A percentile compares a stretch with the other conserved stretches of the same genome.
Conservation (phyloP, 352 stramenopile species). For the Peronosclerospora sorghi region DNA sequence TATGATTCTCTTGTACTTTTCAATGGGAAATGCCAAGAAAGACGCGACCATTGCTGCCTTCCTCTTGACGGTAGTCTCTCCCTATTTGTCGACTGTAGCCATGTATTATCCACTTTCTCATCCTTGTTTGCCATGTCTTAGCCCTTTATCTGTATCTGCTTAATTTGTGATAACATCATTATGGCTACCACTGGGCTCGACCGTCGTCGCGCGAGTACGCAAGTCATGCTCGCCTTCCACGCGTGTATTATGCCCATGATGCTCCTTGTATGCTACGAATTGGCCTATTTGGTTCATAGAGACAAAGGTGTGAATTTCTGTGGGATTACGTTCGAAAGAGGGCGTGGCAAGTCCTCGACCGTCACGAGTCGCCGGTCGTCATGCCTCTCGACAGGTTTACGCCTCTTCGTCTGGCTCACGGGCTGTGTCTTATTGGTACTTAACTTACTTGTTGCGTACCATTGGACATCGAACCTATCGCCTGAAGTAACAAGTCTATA, state of each 20-base stretch:
- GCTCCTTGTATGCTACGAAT: constrained; percentile 81
- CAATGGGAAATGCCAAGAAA: constrained; percentile 62
- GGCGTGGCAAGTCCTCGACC: constrained; percentile 20
- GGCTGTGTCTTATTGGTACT: constrained; percentile 45
- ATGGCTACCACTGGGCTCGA: constrained; percentile 71
- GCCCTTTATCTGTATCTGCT: constrained; percentile 72
- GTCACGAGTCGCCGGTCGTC: constrained; percentile 11
- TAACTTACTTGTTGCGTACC: constrained; percentile 63
- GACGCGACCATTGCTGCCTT: constrained; percentile 66
- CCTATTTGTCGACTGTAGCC: background rate
- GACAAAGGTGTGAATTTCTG: constrained; percentile 86
- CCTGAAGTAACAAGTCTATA: constrained; percentile 60
- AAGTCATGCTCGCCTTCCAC: constrained; percentile 75
- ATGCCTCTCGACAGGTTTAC: constrained; percentile 46
- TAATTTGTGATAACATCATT: constrained; percentile 71
- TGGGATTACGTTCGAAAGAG: constrained; percentile 80
- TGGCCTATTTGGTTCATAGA: constrained; percentile 86
- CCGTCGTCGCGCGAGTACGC: constrained; percentile 33
- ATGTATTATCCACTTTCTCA: background rate
- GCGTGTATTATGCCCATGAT: constrained; percentile 77
- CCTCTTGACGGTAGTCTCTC: constrained; percentile 41
- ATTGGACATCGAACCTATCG: constrained; percentile 31
- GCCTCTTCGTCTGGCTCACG: constrained; percentile 62
- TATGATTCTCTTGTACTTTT: constrained; percentile 63
- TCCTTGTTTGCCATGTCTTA: constrained; percentile 10